Percentiles rank a stretch among this genome's conserved stretches.
Conservation (phyloP, 1,139 yeast species). For the Suhomyces maxii region DNA sequence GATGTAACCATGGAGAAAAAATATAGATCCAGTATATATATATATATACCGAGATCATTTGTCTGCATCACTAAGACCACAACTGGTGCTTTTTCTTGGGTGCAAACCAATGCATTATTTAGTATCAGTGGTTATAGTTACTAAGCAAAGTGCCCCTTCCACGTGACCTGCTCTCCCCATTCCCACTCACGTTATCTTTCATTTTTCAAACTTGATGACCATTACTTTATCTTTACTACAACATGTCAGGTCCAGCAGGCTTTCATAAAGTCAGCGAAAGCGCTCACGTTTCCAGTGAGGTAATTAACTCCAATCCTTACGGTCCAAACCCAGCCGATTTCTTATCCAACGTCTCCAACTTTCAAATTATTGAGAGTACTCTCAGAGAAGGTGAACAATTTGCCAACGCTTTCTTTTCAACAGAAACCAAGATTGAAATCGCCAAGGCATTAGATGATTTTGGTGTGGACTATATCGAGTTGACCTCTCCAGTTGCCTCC, state of each 20-base stretch:
- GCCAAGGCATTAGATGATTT: constrained; percentile 97
- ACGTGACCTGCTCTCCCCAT: background rate
- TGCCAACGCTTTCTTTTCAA: constrained; percentile 93
- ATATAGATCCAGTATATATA: too few species aligned
- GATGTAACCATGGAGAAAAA: too few species aligned
- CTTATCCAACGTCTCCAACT: constrained; percentile 83
- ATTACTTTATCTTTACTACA: background rate
- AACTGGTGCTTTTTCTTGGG: too few species aligned
- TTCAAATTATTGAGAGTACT: constrained; percentile 93
- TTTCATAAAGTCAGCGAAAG: constrained; percentile 55
- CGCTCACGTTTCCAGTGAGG: constrained; percentile 21
- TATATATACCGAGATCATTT: too few species aligned
- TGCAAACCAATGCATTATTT: too few species aligned
- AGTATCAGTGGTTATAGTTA: too few species aligned
- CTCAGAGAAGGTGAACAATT: constrained; percentile 98
- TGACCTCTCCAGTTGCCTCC: constrained; percentile 96
- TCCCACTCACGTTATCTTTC: constrained; percentile 2
- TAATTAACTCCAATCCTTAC: constrained; percentile 63
- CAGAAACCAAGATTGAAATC: constrained; percentile 95
- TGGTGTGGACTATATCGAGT: constrained; percentile 96
- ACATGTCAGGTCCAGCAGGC: constrained; percentile 31
- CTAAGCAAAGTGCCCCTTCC: background rate
- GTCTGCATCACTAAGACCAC: too few species aligned
- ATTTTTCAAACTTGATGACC: background rate
- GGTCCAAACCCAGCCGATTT: constrained; percentile 95